Percentiles rank a stretch among this genome's conserved stretches.
Evolutionary conservation across 2,329 filamentous ascomycete species (phyloP).

Genomic region (Penicillium sp.): DNA sequence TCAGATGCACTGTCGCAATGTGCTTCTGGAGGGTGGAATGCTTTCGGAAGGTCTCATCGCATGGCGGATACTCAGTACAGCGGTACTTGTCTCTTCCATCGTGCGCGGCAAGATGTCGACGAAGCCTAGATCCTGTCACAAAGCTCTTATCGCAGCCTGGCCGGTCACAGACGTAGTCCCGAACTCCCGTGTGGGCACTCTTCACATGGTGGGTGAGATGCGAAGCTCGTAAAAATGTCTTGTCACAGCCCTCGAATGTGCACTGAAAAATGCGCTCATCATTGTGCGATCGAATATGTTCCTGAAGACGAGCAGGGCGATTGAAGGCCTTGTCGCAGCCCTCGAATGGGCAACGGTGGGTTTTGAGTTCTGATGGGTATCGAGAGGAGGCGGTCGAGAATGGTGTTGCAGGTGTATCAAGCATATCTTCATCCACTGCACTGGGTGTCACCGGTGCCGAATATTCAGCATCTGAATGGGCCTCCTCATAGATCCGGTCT

Average conservation of each 20-base stretch:
- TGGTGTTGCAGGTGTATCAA: conserved; percentile 50
- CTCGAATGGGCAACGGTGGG: conserved; percentile 67
- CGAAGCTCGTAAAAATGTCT: conserved; percentile 79
- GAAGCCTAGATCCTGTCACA: conserved; percentile 70
- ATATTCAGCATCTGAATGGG: conserved; percentile 34
- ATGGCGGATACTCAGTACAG: conserved; percentile 66
- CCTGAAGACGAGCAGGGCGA: conserved; percentile 71
- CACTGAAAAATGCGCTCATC: conserved; percentile 79
- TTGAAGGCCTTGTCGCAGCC: conserved; percentile 81
- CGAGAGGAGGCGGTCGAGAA: conserved; percentile 47
- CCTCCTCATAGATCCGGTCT: conserved; percentile 34
- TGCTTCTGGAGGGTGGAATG: conserved; percentile 81
- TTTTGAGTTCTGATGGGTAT: conserved; percentile 68
- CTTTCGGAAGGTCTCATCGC: conserved; percentile 77
- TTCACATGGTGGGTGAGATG: conserved; percentile 83
- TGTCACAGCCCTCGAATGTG: conserved; percentile 64
- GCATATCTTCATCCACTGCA: conserved; percentile 28
- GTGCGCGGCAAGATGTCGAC: conserved; percentile 73
- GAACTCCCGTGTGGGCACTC: conserved; percentile 68
- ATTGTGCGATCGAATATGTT: conserved; percentile 78
- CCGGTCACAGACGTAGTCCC: conserved; percentile 66
- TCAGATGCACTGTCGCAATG: conserved; percentile 69
- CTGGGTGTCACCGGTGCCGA: conserved; percentile 29
- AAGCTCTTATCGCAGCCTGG: conserved; percentile 75
- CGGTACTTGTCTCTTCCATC: conserved; percentile 69